Conservation (phyloP, 2,329 filamentous ascomycete species). For the Parastagonospora nodorum region DNA sequence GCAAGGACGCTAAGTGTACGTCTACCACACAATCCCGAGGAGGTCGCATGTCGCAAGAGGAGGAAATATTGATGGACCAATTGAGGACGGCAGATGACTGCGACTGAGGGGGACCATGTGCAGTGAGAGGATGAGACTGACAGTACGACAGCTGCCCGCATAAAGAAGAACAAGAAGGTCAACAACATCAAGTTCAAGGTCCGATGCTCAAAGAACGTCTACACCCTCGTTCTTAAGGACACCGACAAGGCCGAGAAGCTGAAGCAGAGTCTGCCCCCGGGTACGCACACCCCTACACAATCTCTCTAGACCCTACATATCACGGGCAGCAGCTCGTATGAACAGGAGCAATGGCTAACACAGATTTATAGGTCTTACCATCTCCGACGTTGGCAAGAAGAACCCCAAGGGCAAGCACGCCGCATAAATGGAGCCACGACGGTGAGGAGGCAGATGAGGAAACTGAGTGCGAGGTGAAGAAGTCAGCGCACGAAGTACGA, state of each 20-base stretch:
- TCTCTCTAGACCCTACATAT: neutral
- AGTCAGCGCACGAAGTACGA: constrained; percentile 18
- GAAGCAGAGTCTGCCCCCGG: constrained; percentile 96
- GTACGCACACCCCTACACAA: constrained; percentile 61
- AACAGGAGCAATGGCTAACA: constrained; percentile 10
- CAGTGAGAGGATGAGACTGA: constrained; percentile 7
- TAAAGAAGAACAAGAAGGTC: constrained; percentile 87
- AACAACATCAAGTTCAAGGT: constrained; percentile 99
- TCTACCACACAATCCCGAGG: constrained; percentile 40
- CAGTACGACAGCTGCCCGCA: constrained; percentile 53
- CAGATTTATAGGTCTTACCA: constrained; percentile 57
- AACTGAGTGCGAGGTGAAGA: constrained; percentile 11
- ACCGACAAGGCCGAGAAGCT: constrained; percentile 99
- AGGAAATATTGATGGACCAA: neutral
- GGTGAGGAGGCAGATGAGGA: constrained; percentile 2
- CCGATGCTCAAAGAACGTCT: constrained; percentile 93
- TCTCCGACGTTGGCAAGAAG: constrained; percentile 66
- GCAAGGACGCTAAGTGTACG: constrained; percentile 99
- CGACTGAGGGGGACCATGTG: neutral
- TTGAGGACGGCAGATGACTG: neutral
- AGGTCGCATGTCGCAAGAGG: neutral
- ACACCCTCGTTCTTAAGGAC: constrained; percentile 99
- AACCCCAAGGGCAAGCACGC: constrained; percentile 62
- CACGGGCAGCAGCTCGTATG: neutral
- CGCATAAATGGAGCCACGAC: constrained; percentile 29